These are phyloP conservation scores for Clavispora asparagi DNA, from an alignment of 805 yeast genomes.

Conservation along the genomic window DNA sequence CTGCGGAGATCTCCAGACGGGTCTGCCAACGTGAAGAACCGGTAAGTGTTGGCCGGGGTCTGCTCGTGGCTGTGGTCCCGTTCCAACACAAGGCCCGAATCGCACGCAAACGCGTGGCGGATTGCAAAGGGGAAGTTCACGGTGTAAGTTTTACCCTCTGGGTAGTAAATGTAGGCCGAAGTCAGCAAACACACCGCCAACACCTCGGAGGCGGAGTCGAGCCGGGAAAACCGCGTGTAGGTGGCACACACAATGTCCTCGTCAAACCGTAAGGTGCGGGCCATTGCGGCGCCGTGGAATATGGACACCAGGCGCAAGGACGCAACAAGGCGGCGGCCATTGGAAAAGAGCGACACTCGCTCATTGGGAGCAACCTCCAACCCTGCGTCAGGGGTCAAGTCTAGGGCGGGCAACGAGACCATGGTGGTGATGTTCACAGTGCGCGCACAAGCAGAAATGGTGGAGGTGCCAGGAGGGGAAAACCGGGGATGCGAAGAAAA, in stretches of 20 bases:
- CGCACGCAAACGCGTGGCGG: constrained; percentile 56
- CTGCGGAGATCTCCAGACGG: constrained; percentile 72
- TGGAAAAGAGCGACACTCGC: constrained; percentile 18
- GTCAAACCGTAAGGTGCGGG: constrained; percentile 46
- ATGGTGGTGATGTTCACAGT: not conserved
- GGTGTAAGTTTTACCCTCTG: constrained; percentile 53
- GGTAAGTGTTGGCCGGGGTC: constrained; percentile 7
- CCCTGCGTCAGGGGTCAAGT: constrained; percentile 21
- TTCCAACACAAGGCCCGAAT: constrained; percentile 64
- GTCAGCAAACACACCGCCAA: constrained; percentile 60
- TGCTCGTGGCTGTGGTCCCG: constrained; percentile 20
- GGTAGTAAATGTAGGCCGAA: constrained; percentile 57
- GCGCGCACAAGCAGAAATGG: not conserved
- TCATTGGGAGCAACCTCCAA: constrained; percentile 19
- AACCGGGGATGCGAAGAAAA: not conserved
- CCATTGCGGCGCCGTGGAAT: constrained; percentile 44
- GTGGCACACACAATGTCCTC: constrained; percentile 55
- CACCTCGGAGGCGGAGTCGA: constrained; percentile 22
- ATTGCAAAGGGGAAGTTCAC: constrained; percentile 69
- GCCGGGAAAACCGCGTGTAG: constrained; percentile 45
- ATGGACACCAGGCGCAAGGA: constrained; percentile 40
- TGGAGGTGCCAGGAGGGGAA: not conserved
- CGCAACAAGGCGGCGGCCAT: constrained; percentile 32
- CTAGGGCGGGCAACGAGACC: constrained; percentile 28
- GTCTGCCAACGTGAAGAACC: constrained; percentile 66